Conservation (phyloP, 2,329 filamentous ascomycete species). For the Stagonosporopsis vannaccii region DNA sequence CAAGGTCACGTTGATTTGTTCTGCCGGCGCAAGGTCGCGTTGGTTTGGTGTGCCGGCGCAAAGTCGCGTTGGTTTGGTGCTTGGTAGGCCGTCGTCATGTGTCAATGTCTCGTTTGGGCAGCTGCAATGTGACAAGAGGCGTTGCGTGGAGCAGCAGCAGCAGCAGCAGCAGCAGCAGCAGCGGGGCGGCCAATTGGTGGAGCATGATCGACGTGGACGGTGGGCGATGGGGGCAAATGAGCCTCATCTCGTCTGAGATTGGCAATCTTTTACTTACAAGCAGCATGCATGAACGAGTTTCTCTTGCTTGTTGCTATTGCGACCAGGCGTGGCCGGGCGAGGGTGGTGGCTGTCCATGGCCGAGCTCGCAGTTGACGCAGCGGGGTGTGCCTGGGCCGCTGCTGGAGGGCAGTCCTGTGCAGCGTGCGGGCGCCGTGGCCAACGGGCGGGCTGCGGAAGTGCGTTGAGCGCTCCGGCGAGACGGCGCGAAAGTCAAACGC, state of each 20-base stretch:
- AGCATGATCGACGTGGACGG: constrained; percentile 10
- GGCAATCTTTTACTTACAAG: constrained; percentile 10
- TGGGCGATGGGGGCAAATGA: constrained; percentile 9
- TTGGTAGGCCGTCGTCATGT: not conserved
- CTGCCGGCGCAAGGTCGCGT: constrained; percentile 1
- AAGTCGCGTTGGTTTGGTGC: constrained; percentile 3
- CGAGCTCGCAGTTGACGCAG: not conserved
- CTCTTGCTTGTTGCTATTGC: no score
- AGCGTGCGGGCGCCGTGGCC: constrained; percentile 9
- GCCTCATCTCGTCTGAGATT: constrained; percentile 18
- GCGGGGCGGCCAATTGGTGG: constrained; percentile 11
- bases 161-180: constrained; percentile 7
- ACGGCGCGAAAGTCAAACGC: constrained; percentile 17
- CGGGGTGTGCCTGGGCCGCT: not conserved
- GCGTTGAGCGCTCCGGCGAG: constrained; percentile 5
- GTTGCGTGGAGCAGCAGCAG: constrained; percentile 6
- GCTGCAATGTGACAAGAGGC: constrained; percentile 8
- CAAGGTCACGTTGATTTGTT: constrained; percentile 3
- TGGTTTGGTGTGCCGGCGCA: constrained; percentile 8
- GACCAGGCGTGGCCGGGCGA: not conserved
- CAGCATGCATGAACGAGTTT: not conserved
- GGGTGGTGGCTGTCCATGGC: not conserved
- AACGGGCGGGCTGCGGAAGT: constrained; percentile 15
- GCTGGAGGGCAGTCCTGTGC: constrained; percentile 2
- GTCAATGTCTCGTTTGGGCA: constrained; percentile 4